These are phyloP conservation scores for Cladosporium sp. DNA, from an alignment of 2,329 filamentous ascomycete genomes.

Conservation along the genomic window DNA sequence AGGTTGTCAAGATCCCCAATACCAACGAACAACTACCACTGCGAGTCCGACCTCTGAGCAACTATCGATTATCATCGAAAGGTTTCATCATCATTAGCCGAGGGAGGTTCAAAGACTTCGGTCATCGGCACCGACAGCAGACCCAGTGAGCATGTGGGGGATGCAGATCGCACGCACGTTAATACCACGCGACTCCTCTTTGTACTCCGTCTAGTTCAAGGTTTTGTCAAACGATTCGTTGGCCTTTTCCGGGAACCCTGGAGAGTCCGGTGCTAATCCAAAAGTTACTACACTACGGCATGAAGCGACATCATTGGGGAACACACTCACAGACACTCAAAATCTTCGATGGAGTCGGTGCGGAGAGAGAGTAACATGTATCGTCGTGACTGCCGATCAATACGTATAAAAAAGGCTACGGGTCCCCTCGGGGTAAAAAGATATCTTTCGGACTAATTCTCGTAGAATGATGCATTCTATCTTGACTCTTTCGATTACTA, in stretches of 20 bases:
- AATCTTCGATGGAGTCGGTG: neutral
- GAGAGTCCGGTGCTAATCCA: neutral
- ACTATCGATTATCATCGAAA: too few relatives aligned
- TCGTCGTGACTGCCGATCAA: neutral
- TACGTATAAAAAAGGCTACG: neutral
- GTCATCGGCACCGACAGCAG: conserved; percentile 5
- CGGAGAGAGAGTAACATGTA: neutral
- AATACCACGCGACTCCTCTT: neutral
- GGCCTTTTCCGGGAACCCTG: neutral
- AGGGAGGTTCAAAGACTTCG: neutral
- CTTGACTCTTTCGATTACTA: neutral
- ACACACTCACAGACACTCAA: neutral
- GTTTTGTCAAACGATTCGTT: neutral
- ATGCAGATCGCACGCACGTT: neutral
- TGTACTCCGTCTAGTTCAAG: too few relatives aligned
- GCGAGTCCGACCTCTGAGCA: too few relatives aligned
- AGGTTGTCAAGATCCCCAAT: too few relatives aligned
- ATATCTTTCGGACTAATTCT: neutral
- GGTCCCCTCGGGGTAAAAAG: neutral
- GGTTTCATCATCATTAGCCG: too few relatives aligned
- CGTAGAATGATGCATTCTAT: neutral
- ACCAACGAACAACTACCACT: too few relatives aligned
- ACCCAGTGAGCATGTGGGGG: neutral
- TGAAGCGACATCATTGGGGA: neutral
- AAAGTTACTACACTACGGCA: neutral